Conservation (phyloP, 306 rosid genomes). For the Prunus mira region DNA sequence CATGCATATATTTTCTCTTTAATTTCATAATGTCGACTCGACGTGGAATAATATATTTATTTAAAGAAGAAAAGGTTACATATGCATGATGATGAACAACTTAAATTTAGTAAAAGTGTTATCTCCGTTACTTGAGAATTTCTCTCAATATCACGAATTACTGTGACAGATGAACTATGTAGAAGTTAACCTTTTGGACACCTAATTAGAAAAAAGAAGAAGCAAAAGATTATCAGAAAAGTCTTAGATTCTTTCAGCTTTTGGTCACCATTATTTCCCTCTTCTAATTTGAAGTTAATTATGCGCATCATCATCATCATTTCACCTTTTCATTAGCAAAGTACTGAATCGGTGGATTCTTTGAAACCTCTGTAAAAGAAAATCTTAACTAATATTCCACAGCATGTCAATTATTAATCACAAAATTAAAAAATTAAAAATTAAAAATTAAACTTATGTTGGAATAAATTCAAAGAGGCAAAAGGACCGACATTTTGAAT, state of each 20-base stretch:
- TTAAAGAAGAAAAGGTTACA: background rate
- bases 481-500: background rate
- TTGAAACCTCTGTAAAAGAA: background rate
- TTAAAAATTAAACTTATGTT: too few species aligned
- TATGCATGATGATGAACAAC: background rate
- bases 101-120: too few species aligned
- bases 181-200: background rate
- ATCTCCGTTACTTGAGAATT: too few species aligned
- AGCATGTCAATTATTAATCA: background rate
- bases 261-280: background rate
- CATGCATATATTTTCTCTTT: background rate
- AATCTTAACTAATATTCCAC: background rate
- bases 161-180: background rate
- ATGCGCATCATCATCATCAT: background rate
- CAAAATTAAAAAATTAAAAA: too few species aligned
- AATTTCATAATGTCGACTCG: background rate
- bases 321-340: background rate
- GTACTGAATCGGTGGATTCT: slow-evolving; percentile 1
- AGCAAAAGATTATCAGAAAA: slow-evolving; percentile 8
- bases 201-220: background rate
- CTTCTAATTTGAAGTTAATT: slow-evolving; percentile 5
- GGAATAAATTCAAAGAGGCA: background rate
- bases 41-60: background rate
- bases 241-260: slow-evolving; percentile 14
- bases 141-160: background rate